Percentiles rank a stretch among this genome's conserved stretches.
Evolutionary conservation across 768 basidiomycete genomes (phyloP).

Genomic region (Collybiopsis confluens): DNA sequence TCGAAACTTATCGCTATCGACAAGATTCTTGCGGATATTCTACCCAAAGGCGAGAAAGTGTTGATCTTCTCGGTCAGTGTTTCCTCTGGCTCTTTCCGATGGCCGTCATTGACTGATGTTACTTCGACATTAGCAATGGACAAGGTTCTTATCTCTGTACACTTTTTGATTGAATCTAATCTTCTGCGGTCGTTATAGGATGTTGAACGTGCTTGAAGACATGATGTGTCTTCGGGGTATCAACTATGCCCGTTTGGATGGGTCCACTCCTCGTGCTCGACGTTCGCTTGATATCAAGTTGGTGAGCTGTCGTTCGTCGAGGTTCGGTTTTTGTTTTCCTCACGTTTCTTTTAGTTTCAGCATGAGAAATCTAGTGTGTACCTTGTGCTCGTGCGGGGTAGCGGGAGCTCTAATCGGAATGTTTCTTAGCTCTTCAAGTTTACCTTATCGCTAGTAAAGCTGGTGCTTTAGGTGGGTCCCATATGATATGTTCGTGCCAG

Average conservation of each 20-base stretch:
- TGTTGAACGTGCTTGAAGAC: conserved; percentile 69
- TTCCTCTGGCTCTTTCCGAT: background rate
- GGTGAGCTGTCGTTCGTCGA: conserved; percentile 21
- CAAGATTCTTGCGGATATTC: conserved; percentile 50
- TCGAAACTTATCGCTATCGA: conserved; percentile 55
- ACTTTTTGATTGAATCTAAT: no score
- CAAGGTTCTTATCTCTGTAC: no score
- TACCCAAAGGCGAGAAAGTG: conserved; percentile 59
- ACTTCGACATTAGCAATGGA: conserved; percentile 50
- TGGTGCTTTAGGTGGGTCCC: conserved; percentile 54
- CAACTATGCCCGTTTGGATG: conserved; percentile 60
- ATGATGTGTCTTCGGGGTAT: conserved; percentile 57
- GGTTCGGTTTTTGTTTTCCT: background rate
- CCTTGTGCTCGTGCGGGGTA: conserved; percentile 4
- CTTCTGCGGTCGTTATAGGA: conserved; percentile 32
- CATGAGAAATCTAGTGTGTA: conserved; percentile 41
- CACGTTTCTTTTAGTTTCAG: conserved; percentile 40
- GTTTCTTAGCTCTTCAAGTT: conserved; percentile 53
- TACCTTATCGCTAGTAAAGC: conserved; percentile 70
- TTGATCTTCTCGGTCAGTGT: conserved; percentile 66
- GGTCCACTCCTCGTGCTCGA: conserved; percentile 46
- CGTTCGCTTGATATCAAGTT: conserved; percentile 55
- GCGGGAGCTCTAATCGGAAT: background rate
- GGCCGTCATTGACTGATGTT: no score
- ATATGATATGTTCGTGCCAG: background rate